phyloP scores from a whole-genome alignment of 352 stramenopile species.

The Pythium phragmitis region DNA sequence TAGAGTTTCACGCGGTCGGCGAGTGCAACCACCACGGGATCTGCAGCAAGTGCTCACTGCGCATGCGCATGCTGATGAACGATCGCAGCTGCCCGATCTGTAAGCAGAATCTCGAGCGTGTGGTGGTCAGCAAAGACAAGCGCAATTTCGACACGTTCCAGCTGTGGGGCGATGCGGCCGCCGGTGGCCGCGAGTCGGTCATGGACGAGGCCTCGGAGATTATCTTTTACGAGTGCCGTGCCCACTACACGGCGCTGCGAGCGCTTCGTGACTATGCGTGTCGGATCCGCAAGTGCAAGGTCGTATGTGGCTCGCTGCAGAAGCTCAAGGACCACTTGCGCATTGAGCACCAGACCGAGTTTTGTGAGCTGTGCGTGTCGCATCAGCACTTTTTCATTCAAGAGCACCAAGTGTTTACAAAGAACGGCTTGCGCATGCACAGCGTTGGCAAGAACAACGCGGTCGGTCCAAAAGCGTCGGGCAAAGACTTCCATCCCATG shows the following conservation, averaged over 20 bases:
- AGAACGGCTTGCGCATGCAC: constrained; percentile 64
- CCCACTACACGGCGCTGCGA: constrained; percentile 58
- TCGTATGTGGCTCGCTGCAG: constrained; percentile 46
- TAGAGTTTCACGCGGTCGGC: constrained; percentile 68
- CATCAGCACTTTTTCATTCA: constrained; percentile 83
- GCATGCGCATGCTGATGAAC: constrained; percentile 79
- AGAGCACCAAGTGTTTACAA: constrained; percentile 79
- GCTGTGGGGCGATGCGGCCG: constrained; percentile 69
- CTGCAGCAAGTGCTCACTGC: constrained; percentile 80
- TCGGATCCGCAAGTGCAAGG: constrained; percentile 58
- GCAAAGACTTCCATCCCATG: constrained; percentile 84
- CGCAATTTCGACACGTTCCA: constrained; percentile 66
- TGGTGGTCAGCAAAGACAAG: constrained; percentile 53
- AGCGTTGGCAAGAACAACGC: constrained; percentile 50
- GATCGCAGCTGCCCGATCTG: constrained; percentile 82
- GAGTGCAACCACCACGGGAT: constrained; percentile 81
- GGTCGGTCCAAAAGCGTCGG: constrained; percentile 44
- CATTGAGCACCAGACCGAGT: constrained; percentile 63
- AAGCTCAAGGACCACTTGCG: constrained; percentile 73
- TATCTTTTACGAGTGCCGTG: constrained; percentile 69
- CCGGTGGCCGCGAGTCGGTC: constrained; percentile 49
- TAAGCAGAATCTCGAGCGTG: constrained; percentile 62
- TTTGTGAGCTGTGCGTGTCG: constrained; percentile 73
- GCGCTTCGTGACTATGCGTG: constrained; percentile 65
- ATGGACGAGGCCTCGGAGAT: constrained; percentile 75